phyloP scores from a whole-genome alignment of 1,284 basidiomycete species.

The Rhodotorula sp. region DNA sequence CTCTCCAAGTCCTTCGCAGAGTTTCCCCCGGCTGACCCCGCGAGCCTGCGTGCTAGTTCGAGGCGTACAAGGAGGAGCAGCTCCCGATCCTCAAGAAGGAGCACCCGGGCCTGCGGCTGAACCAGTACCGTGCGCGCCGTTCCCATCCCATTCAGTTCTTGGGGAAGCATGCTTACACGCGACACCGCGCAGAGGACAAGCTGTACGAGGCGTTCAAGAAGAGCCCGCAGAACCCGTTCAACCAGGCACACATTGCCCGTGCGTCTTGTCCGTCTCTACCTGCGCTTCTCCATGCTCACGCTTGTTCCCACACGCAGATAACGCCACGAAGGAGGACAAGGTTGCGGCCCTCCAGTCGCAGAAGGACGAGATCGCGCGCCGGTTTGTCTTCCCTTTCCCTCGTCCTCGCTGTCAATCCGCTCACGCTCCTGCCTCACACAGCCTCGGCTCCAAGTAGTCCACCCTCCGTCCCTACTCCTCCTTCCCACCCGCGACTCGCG shows the following conservation, averaged over 20 bases:
- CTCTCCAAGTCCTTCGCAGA: rapidly evolving
- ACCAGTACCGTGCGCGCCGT: slow-evolving; percentile 64
- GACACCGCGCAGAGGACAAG: background rate
- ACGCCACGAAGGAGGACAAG: slow-evolving; percentile 79
- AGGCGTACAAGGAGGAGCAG: slow-evolving; percentile 87
- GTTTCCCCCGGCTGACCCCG: background rate
- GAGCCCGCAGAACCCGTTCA: slow-evolving; percentile 59
- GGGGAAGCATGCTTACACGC: background rate
- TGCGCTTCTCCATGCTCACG: slow-evolving; percentile 29
- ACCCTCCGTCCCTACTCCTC: too few species aligned
- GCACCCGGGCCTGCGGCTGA: slow-evolving; percentile 58
- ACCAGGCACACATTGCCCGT: slow-evolving; percentile 45
- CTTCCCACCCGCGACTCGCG: background rate
- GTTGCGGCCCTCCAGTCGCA: slow-evolving; percentile 65
- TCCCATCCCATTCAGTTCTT: too few species aligned
- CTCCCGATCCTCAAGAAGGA: slow-evolving; percentile 76
- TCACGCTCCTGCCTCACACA: background rate
- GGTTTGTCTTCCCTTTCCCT: slow-evolving; percentile 19
- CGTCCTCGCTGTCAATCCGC: background rate
- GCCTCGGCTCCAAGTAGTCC: background rate
- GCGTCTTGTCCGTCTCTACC: background rate
- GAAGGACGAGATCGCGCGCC: slow-evolving; percentile 48
- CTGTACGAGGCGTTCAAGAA: slow-evolving; percentile 32
- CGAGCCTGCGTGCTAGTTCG: slow-evolving; percentile 56
- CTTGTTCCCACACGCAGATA: slow-evolving; percentile 52